These are phyloP conservation scores for Thalassiosira exigua DNA, from an alignment of 352 stramenopile species.

Conservation along the genomic window DNA sequence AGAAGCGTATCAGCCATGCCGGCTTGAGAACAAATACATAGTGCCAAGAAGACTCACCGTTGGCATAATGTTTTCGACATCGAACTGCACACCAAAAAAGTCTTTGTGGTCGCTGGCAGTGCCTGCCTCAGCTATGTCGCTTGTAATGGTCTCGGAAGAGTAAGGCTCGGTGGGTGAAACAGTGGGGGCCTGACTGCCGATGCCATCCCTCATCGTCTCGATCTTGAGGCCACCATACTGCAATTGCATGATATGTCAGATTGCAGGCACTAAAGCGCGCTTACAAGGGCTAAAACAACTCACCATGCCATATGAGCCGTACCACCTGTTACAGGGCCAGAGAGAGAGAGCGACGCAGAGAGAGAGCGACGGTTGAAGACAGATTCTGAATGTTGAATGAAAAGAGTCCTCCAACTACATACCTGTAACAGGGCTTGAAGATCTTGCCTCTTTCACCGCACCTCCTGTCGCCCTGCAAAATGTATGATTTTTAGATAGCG, in stretches of 20 bases:
- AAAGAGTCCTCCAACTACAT: too few species aligned
- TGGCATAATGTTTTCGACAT: constrained; percentile 18
- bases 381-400: too few species aligned
- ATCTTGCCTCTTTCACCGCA: neutral
- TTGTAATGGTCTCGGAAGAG: neutral
- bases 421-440: neutral
- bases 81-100: constrained; percentile 25
- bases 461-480: neutral
- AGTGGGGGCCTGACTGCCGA: neutral
- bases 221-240: constrained; percentile 8
- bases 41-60: too few species aligned
- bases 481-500: too few species aligned
- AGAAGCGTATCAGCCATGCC: too few species aligned
- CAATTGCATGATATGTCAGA: too few species aligned
- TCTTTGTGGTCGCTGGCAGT: neutral
- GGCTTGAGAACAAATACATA: too few species aligned
- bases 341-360: too few species aligned
- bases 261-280: too few species aligned
- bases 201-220: neutral
- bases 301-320: constrained; percentile 5
- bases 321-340: neutral
- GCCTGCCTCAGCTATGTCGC: neutral
- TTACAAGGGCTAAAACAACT: too few species aligned
- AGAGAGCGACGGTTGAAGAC: too few species aligned
- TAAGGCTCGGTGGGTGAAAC: neutral